Conservation (phyloP, 148 eudicot genomes). For the Drosera capensis region DNA sequence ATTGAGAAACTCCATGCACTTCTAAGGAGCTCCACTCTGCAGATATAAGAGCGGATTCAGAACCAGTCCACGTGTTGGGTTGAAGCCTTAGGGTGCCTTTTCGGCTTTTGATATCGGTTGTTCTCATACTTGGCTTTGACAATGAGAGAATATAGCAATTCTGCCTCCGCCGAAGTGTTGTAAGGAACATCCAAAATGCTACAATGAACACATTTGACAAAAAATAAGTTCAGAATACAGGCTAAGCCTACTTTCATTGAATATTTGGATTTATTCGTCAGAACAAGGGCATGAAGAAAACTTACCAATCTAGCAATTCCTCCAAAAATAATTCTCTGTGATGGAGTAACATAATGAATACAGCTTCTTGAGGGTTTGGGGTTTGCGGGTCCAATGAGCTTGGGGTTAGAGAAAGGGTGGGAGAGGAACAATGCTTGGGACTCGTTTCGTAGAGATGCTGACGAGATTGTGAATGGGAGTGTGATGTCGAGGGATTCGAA, state of each 20-base stretch:
- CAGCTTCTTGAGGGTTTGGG: conserved; percentile 85
- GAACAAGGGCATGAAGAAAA: not conserved
- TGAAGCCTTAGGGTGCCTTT: conserved; percentile 51
- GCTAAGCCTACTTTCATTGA: not conserved
- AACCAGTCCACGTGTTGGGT: conserved; percentile 60
- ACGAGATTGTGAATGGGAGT: too few relatives aligned
- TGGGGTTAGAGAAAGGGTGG: too few relatives aligned
- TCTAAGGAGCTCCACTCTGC: too few relatives aligned
- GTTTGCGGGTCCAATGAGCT: too few relatives aligned
- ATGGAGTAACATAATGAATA: conserved; percentile 89
- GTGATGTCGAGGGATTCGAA: too few relatives aligned
- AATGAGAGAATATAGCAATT: conserved; percentile 75
- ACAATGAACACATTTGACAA: not conserved
- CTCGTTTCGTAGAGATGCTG: too few relatives aligned
- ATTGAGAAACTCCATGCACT: too few relatives aligned
- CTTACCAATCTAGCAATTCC: conserved; percentile 75
- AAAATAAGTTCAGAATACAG: not conserved
- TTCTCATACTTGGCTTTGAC: conserved; percentile 72
- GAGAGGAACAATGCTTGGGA: too few relatives aligned
- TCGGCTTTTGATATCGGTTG: conserved; percentile 59
- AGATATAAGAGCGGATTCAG: too few relatives aligned
- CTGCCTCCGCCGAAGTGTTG: conserved; percentile 80
- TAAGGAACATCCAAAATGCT: conserved; percentile 64
- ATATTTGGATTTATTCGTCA: not conserved
- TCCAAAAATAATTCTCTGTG: conserved; percentile 78